Evolutionary conservation across 768 basidiomycete genomes (phyloP).

Genomic region (Podaxis sp.): DNA sequence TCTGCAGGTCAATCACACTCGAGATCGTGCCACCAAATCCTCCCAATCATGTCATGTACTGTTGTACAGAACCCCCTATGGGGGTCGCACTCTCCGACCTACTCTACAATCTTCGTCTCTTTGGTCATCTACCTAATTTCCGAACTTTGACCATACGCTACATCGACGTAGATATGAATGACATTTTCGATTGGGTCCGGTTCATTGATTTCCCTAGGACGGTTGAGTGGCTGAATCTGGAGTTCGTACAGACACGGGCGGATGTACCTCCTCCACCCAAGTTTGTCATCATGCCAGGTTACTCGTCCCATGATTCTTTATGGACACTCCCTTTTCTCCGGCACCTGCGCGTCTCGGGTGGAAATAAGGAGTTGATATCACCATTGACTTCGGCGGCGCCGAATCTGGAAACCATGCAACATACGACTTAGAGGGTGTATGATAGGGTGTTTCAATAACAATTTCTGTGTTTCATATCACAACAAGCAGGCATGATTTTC

Average conservation of each 20-base stretch:
- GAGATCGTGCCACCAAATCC: constrained; percentile 9
- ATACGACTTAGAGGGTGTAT: not conserved
- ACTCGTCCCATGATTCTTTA: not conserved
- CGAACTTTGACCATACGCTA: constrained; percentile 19
- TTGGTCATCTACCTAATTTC: constrained; percentile 16
- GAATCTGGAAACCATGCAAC: not conserved
- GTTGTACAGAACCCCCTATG: constrained; percentile 11
- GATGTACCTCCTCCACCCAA: not conserved
- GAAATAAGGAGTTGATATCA: constrained; percentile 5
- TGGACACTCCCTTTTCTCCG: constrained; percentile 9
- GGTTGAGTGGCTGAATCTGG: constrained; percentile 14
- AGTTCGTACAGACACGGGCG: constrained; percentile 9
- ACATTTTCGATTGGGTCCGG: constrained; percentile 18
- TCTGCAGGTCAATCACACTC: constrained; percentile 6
- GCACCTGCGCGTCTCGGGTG: constrained; percentile 9
- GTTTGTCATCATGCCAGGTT: not conserved
- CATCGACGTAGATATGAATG: constrained; percentile 16
- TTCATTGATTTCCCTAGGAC: constrained; percentile 18
- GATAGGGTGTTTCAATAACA: not conserved
- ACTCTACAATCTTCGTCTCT: constrained; percentile 16
- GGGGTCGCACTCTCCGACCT: constrained; percentile 16
- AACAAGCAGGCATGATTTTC: too few species aligned
- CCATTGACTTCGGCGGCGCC: not conserved
- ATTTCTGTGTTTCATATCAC: too few species aligned
- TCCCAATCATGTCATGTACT: not conserved